Base-by-base conservation (phyloP, 2,329 filamentous ascomycete species). In the Cytospora leucostoma region DNA sequence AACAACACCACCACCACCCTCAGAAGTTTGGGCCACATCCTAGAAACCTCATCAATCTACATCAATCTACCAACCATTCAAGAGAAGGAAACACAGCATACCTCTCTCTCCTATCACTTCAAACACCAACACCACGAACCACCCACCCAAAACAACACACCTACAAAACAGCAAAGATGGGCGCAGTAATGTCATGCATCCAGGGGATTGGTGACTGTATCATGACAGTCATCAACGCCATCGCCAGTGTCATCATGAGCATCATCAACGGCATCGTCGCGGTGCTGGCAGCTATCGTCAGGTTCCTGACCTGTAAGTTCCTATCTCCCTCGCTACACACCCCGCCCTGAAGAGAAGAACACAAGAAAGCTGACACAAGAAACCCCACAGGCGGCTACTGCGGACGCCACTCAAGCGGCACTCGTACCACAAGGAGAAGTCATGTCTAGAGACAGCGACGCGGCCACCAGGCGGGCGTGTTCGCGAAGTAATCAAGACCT, bases 241-340 rank as follows among this genome's bases (percentile, higher is more conserved):
- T 92, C 70, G 88, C 84, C 60, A 74, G 77, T 67, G 84, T 91
- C 75, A 78, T 89, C 59, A 83, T 82, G 67, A 86, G 86, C 70
- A 88, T 92, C 72, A 84, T 92, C 75, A 82, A 81, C 74, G 89
- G 85, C 71, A 76, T 91, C 70, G 86, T 90, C 66, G 75, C 81
- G 63, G 80, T 91, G 76, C 81, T 87, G 75, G 82, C 84, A 73
- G 86, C 89, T 75, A 80, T 91, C 74, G 84, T 91, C 75, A 80
- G 80, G 67, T 91, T 84, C 79, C 75, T 91, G 59, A 85, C 82
- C 58, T 86, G 83, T 66, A 53, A 66, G 64, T 59, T 21, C n/a
- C 35, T 6, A 10, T 1, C 4, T 8, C 13, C 19, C 12, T 21
- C 12, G 2, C 2, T 52, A 32, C 49, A 8, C 15, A 40, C 4